A percentile compares a stretch with the other conserved stretches of the same genome.
Evolutionary conservation across 2,329 filamentous ascomycete species (phyloP).

Genomic region (Aspergillus fumigatus): DNA sequence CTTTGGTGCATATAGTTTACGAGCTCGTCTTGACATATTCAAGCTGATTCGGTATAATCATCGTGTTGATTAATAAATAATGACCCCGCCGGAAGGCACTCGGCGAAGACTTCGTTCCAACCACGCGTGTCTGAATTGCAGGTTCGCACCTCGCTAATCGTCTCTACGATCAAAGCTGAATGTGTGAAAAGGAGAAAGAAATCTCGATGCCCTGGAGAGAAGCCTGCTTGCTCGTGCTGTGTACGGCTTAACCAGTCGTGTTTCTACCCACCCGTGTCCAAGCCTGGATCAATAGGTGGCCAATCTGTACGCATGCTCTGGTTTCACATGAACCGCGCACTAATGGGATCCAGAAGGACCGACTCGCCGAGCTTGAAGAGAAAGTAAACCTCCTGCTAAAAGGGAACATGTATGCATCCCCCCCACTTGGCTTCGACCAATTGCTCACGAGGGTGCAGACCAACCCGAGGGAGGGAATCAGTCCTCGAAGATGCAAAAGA

Average conservation of each 20-base stretch:
- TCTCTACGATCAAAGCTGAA: not conserved
- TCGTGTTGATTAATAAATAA: slow-evolving; percentile 1
- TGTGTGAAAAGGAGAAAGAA: slow-evolving; percentile 42
- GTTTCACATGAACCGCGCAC: not conserved
- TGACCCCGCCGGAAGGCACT: slow-evolving; percentile 25
- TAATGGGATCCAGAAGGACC: slow-evolving; percentile 41
- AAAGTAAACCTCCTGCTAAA: slow-evolving; percentile 50
- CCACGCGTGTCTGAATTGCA: slow-evolving; percentile 43
- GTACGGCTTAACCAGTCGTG: slow-evolving; percentile 47
- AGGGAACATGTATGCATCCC: slow-evolving; percentile 18
- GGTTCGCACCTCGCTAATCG: slow-evolving; percentile 30
- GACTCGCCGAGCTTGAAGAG: slow-evolving; percentile 49
- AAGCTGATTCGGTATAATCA: not conserved
- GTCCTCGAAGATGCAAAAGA: slow-evolving; percentile 7
- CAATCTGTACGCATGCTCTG: slow-evolving; percentile 38
- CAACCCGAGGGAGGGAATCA: not conserved
- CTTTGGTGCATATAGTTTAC: not conserved
- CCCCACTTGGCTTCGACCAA: too few relatives aligned
- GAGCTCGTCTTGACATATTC: not conserved
- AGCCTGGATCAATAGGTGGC: slow-evolving; percentile 36
- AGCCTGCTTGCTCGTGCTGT: slow-evolving; percentile 50
- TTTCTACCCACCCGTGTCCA: slow-evolving; percentile 37
- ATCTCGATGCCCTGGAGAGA: slow-evolving; percentile 50
- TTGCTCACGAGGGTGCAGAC: not conserved
- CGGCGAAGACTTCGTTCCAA: slow-evolving; percentile 32